Conservation (phyloP, 805 yeast genomes). For the Candida boidinii region DNA sequence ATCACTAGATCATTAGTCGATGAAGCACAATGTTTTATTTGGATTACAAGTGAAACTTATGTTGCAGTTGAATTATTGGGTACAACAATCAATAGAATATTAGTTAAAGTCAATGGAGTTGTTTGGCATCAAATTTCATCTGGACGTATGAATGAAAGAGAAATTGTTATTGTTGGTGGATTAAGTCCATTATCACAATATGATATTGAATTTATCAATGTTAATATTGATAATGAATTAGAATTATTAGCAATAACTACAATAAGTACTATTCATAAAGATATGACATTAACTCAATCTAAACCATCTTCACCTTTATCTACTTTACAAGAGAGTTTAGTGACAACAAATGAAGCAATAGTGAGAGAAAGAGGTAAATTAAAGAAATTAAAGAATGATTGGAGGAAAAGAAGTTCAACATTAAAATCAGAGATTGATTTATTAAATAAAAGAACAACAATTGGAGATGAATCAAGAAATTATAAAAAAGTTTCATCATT, state of each 20-base stretch:
- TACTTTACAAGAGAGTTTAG: constrained; percentile 56
- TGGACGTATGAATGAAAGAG: constrained; percentile 37
- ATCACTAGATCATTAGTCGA: constrained; percentile 15
- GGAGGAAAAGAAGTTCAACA: constrained; percentile 41
- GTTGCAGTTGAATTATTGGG: constrained; percentile 43
- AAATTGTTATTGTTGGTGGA: constrained; percentile 53
- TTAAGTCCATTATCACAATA: constrained; percentile 58
- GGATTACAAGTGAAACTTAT: constrained; percentile 43
- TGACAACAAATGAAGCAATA: constrained; percentile 53
- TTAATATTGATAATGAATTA: constrained; percentile 20
- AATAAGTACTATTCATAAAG: constrained; percentile 26
- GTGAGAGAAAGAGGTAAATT: constrained; percentile 48
- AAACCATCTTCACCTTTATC: constrained; percentile 43
- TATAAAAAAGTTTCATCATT: constrained; percentile 43
- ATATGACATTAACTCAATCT: constrained; percentile 23
- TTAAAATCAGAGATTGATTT: constrained; percentile 50
- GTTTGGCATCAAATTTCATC: constrained; percentile 60
- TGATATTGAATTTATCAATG: constrained; percentile 40
- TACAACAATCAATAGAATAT: constrained; percentile 31
- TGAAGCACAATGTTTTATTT: constrained; percentile 30
- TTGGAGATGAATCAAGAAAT: constrained; percentile 48
- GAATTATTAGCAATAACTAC: constrained; percentile 23
- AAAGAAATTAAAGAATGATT: constrained; percentile 50
- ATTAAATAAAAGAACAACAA: constrained; percentile 36
- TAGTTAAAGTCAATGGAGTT: constrained; percentile 53